These are phyloP conservation scores for Pseudonitzschia multistriata DNA, from an alignment of 108 stramenopile species.

Conservation along the genomic window DNA sequence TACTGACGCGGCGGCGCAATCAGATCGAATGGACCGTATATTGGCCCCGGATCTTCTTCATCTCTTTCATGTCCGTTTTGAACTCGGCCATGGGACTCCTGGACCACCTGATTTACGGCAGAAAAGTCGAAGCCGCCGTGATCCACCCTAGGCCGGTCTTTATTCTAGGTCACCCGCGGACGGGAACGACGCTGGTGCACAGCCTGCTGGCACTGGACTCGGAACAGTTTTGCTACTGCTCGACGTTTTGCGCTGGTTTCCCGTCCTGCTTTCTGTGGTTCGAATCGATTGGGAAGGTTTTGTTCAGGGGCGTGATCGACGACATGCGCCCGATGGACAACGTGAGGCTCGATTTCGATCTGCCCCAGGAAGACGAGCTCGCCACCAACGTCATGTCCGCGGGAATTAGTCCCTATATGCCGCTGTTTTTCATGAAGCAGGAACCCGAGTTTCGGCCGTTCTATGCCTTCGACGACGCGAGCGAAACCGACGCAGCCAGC, in stretches of 20 bases:
- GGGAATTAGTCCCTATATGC: slow-evolving; percentile 39
- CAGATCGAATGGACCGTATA: slow-evolving; percentile 34
- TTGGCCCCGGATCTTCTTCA: slow-evolving; percentile 36
- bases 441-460: slow-evolving; percentile 39
- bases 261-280: slow-evolving; percentile 49
- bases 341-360: slow-evolving; percentile 42
- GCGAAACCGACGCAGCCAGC: background rate
- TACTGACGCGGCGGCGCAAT: slow-evolving; percentile 21
- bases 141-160: slow-evolving; percentile 40
- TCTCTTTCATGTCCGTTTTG: slow-evolving; percentile 21
- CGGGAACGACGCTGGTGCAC: slow-evolving; percentile 50
- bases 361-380: slow-evolving; percentile 55
- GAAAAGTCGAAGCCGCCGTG: background rate
- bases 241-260: slow-evolving; percentile 52
- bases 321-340: slow-evolving; percentile 54
- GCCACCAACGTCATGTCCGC: slow-evolving; percentile 37
- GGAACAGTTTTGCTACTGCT: slow-evolving; percentile 40
- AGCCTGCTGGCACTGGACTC: slow-evolving; percentile 42
- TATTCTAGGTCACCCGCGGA: slow-evolving; percentile 50
- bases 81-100: slow-evolving; percentile 32
- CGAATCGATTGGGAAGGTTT: slow-evolving; percentile 41
- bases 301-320: slow-evolving; percentile 36
- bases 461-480: slow-evolving; percentile 25
- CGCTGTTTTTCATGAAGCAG: slow-evolving; percentile 37
- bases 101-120: slow-evolving; percentile 22